Conservation (phyloP, 306 rosid genomes). For the Carpinus viminea region DNA sequence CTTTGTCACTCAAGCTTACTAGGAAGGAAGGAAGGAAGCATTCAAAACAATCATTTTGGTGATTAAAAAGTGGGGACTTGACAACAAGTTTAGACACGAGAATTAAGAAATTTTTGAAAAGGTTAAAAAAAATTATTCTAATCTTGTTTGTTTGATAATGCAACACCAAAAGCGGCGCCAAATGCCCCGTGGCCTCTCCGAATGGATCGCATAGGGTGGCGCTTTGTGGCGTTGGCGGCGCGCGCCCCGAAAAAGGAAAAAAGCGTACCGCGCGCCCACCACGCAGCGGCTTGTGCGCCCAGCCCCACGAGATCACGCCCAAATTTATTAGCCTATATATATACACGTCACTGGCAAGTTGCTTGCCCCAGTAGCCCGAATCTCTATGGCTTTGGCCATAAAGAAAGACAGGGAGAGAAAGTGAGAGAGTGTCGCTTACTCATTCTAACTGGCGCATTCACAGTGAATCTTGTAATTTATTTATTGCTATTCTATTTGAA, state of each 20-base stretch:
- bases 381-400: conserved; percentile 47
- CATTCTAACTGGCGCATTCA: conserved; percentile 28
- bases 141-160: background rate
- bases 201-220: background rate
- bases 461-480: background rate
- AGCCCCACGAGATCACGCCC: conserved; percentile 1
- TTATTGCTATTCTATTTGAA: background rate
- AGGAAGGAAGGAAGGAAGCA: background rate
- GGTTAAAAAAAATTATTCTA: background rate
- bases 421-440: conserved; percentile 26
- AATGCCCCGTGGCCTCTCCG: background rate
- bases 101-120: background rate
- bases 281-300: background rate
- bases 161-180: no score
- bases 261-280: background rate
- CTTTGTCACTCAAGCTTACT: background rate
- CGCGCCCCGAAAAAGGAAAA: background rate
- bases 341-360: conserved; percentile 3
- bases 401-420: conserved; percentile 18
- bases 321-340: background rate
- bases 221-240: background rate
- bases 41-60: background rate
- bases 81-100: background rate
- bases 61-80: background rate
- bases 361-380: conserved; percentile 37